These are phyloP conservation scores for Globisporangium alternatum DNA, from an alignment of 352 stramenopile species.

Conservation along the genomic window DNA sequence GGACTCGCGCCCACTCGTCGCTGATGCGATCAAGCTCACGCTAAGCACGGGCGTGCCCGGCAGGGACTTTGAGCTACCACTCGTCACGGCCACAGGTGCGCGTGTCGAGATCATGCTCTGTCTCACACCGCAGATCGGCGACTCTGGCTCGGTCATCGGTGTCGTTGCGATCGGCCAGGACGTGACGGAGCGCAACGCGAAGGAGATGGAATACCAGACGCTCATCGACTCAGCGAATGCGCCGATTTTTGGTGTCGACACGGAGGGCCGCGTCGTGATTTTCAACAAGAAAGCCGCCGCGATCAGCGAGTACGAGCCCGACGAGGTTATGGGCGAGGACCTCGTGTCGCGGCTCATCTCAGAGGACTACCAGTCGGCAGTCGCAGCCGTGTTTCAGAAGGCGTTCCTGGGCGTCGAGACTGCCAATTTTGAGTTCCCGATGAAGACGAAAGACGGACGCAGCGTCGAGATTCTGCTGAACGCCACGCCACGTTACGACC, in stretches of 20 bases:
- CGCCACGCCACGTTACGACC: conserved; percentile 63
- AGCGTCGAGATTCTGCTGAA: conserved; percentile 81
- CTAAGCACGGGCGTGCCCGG: conserved; percentile 43
- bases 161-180: conserved; percentile 75
- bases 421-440: conserved; percentile 76
- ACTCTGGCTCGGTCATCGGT: conserved; percentile 34
- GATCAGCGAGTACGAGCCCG: conserved; percentile 84
- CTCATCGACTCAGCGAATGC: conserved; percentile 78
- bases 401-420: conserved; percentile 65
- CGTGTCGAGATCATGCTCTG: conserved; percentile 54
- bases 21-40: conserved; percentile 40
- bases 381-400: conserved; percentile 67
- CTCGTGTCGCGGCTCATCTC: conserved; percentile 81
- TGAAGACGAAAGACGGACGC: conserved; percentile 75
- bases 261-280: conserved; percentile 52
- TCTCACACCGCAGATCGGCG: conserved; percentile 46
- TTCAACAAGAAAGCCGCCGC: conserved; percentile 92
- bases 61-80: conserved; percentile 48
- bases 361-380: conserved; percentile 59
- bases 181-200: conserved; percentile 57
- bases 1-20: conserved; percentile 39
- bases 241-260: conserved; percentile 75
- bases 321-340: conserved; percentile 84
- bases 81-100: conserved; percentile 44
- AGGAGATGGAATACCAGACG: conserved; percentile 67